These are phyloP conservation scores for Backusella circina DNA, from an alignment of 192 early-diverging fungal genomes.

Conservation along the genomic window DNA sequence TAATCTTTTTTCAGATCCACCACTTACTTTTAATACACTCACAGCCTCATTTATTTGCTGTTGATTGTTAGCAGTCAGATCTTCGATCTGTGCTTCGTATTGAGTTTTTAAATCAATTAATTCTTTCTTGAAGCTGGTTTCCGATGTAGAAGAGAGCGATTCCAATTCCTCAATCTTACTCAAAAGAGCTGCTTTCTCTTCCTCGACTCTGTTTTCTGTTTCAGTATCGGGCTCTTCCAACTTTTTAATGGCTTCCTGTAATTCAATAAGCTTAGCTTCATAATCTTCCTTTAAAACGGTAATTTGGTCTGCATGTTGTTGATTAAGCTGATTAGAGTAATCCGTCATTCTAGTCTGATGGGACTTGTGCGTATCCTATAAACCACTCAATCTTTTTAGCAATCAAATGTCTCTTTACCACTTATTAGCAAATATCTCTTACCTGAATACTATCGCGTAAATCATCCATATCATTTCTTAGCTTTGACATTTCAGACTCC, in stretches of 20 bases:
- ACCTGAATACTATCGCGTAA: conserved; percentile 23
- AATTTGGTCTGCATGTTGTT: conserved; percentile 14
- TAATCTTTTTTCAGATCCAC: not conserved
- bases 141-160: not conserved
- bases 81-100: not conserved
- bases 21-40: not conserved
- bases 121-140: not conserved
- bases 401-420: not conserved
- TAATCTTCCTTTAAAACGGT: conserved; percentile 7
- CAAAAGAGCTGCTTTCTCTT: conserved; percentile 1
- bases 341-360: conserved; percentile 25
- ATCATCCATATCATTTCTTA: conserved; percentile 16
- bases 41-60: not conserved
- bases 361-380: conserved; percentile 27
- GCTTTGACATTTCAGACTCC: not conserved
- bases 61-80: not conserved
- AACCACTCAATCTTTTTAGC: not conserved
- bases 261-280: not conserved
- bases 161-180: conserved; percentile 9
- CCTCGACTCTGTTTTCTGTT: not conserved
- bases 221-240: not conserved
- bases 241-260: conserved; percentile 12
- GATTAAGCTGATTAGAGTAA: conserved; percentile 14
- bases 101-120: not conserved
- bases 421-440: not conserved